Percentiles rank a stretch among this genome's conserved stretches.
Evolutionary conservation across 768 basidiomycete genomes (phyloP).

Genomic region (Lactifluus piperatus): DNA sequence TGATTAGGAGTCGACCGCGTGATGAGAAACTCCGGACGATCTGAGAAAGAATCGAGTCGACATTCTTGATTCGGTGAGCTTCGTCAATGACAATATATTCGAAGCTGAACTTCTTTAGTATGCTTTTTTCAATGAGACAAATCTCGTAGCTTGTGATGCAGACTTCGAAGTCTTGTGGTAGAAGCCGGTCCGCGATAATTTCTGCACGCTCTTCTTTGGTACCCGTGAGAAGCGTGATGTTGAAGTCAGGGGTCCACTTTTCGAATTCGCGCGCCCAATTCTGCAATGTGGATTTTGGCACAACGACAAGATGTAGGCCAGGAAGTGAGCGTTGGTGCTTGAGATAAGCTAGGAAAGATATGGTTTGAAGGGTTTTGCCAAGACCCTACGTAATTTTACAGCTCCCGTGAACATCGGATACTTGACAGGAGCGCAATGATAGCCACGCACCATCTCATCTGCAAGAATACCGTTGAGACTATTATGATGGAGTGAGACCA

Average conservation of each 20-base stretch:
- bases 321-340: constrained; percentile 66
- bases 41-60: constrained; percentile 89
- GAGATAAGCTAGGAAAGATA: constrained; percentile 93
- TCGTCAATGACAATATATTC: constrained; percentile 99
- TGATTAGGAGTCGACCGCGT: constrained; percentile 86
- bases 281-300: constrained; percentile 97
- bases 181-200: constrained; percentile 66
- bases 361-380: constrained; percentile 96
- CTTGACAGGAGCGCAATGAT: not conserved
- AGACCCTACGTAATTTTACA: constrained; percentile 52
- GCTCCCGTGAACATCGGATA: constrained; percentile 4
- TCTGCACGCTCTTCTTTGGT: constrained; percentile 84
- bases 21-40: constrained; percentile 89
- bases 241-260: constrained; percentile 86
- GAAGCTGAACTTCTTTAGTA: constrained; percentile 90
- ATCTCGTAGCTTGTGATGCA: constrained; percentile 97
- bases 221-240: constrained; percentile 72
- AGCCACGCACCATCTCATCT: constrained; percentile 73
- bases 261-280: constrained; percentile 95
- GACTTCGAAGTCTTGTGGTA: constrained; percentile 86
- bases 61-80: constrained; percentile 98
- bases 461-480: constrained; percentile 95
- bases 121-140: constrained; percentile 89
- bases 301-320: constrained; percentile 92
- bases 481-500: constrained; percentile 93